phyloP scores from a whole-genome alignment of 208 protist genomes.

The Herpetomonas tarakana region DNA sequence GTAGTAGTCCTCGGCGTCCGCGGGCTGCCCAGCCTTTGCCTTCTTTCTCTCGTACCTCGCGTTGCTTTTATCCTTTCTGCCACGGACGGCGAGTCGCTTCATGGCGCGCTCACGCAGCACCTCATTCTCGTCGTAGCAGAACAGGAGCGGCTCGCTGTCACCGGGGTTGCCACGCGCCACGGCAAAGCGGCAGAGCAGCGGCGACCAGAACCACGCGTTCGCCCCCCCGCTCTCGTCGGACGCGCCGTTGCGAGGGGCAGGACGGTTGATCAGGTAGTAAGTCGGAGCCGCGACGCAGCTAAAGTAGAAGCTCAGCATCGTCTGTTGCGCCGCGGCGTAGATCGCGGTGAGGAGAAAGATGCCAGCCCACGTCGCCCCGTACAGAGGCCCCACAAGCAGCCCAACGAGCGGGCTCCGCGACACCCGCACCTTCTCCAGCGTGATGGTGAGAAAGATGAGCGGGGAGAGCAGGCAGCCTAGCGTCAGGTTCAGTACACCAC shows the following conservation, averaged over 20 bases:
- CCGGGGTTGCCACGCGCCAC: slow-evolving; percentile 14
- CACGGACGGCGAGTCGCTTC: slow-evolving; percentile 30
- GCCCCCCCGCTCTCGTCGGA: slow-evolving; percentile 5
- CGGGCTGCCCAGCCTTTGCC: slow-evolving; percentile 9
- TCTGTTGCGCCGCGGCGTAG: slow-evolving; percentile 76
- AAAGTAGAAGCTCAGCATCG: slow-evolving; percentile 47
- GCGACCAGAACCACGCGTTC: slow-evolving; percentile 32
- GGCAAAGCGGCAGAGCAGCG: slow-evolving; percentile 44
- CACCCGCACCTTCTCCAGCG: slow-evolving; percentile 51
- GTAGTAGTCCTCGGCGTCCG: slow-evolving; percentile 67
- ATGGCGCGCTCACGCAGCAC: slow-evolving; percentile 41
- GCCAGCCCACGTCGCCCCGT: slow-evolving; percentile 48
- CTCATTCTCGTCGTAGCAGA: slow-evolving; percentile 15
- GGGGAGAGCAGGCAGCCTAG: slow-evolving; percentile 55
- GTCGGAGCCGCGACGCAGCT: slow-evolving; percentile 29
- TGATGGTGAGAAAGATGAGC: slow-evolving; percentile 56
- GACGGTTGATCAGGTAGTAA: slow-evolving; percentile 40
- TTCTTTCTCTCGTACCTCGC: slow-evolving; percentile 25
- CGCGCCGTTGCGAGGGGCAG: background rate
- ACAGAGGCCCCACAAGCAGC: slow-evolving; percentile 36
- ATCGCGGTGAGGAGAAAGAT: slow-evolving; percentile 52
- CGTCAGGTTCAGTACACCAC: slow-evolving; percentile 41
- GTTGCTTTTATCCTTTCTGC: slow-evolving; percentile 14
- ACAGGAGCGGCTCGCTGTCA: slow-evolving; percentile 35
- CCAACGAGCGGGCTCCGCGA: slow-evolving; percentile 7